Percentiles rank a stretch among this genome's conserved stretches.
These are phyloP conservation scores for Xerocomus spinulosus DNA, from an alignment of 768 basidiomycete species.

Conservation along the genomic window DNA sequence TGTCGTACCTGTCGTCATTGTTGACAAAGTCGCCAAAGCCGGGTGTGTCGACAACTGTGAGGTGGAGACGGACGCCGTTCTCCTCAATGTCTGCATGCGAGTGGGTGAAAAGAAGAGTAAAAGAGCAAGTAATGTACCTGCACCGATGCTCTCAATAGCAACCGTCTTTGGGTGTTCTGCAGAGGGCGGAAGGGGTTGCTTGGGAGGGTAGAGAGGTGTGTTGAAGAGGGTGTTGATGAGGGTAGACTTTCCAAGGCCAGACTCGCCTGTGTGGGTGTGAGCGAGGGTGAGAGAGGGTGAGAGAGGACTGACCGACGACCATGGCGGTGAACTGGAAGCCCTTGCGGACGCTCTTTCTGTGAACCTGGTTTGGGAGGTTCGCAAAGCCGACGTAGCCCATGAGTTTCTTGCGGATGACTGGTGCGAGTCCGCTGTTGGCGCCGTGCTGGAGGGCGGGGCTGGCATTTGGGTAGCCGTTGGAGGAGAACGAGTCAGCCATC, in stretches of 20 bases:
- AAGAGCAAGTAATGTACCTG: conserved; percentile 51
- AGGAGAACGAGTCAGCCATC: conserved; percentile 71
- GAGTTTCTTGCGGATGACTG: conserved; percentile 79
- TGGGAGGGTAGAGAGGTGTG: conserved; percentile 88
- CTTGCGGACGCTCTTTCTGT: conserved; percentile 96
- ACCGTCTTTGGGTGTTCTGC: conserved; percentile 90
- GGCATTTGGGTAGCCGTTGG: conserved; percentile 59
- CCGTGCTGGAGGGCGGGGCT: conserved; percentile 52
- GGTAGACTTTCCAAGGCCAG: conserved; percentile 97
- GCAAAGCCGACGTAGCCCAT: conserved; percentile 96
- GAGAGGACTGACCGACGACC: conserved; percentile 84
- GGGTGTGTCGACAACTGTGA: conserved; percentile 99
- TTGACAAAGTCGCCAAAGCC: conserved; percentile 99
- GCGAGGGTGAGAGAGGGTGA: conserved; percentile 11
- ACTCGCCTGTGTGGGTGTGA: conserved; percentile 67
- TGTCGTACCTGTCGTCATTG: conserved; percentile 94
- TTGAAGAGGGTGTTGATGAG: conserved; percentile 99
- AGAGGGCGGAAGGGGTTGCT: conserved; percentile 78
- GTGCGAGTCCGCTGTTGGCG: conserved; percentile 25
- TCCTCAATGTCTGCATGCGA: conserved; percentile 87
- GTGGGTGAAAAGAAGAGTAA: not conserved
- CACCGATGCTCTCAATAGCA: conserved; percentile 96
- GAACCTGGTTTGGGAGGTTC: conserved; percentile 98
- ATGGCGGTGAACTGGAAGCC: conserved; percentile 99
- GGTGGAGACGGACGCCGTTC: conserved; percentile 90